Base-by-base conservation (phyloP, 2,329 filamentous ascomycete genomes). In the Chalaropsis ovoidea region DNA sequence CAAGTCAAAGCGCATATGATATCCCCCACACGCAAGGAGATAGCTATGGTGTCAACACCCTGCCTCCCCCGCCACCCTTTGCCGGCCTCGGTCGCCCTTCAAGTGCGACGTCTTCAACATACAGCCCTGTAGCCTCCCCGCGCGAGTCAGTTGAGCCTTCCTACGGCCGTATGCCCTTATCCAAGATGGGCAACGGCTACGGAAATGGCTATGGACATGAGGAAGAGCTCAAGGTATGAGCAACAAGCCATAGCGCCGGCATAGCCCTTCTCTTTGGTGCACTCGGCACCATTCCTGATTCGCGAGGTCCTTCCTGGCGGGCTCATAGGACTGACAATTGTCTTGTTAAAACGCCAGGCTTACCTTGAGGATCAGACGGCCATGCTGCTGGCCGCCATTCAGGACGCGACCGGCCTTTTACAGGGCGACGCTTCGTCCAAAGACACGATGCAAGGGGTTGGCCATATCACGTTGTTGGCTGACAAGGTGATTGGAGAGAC, bases 281-380 rank as follows among this genome's bases (percentile, higher is more conserved):
- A 19, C n/a, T 10, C 15, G 43, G n/a, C 15, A 47, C 43, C 10
- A n/a, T 8, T 47, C 43, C 43, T 47, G 15, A 47, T 47, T 10
- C 43, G 10, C 15, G n/a, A 6, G 43, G 43, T 47, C 15, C 3
- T n/a, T 43, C 27, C 24, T 43, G 61, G 61, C 19, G 19, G 10
- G n/a, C 8, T 47, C 17, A 47, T 5, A 47, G 8, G 43, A n/a
- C 43, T 47, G 43, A n/a, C 17, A 27, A 8, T 47, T 45, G 41
- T 49, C 31, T n/a, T 64, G 45, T n/a, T 56, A 43, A 62, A 52
- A 54, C 61, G 52, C 63, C 68, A 88, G 83, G 82, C 89, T 67
- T 92, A 90, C 72, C 82, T 95, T 43, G 88, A 94, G 72, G 88
- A 92, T 72, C 89, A 94, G 73, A 92, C 88, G 11, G 88, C 89